phyloP scores from a whole-genome alignment of 805 yeast species.

The Candida silvicultrix region DNA sequence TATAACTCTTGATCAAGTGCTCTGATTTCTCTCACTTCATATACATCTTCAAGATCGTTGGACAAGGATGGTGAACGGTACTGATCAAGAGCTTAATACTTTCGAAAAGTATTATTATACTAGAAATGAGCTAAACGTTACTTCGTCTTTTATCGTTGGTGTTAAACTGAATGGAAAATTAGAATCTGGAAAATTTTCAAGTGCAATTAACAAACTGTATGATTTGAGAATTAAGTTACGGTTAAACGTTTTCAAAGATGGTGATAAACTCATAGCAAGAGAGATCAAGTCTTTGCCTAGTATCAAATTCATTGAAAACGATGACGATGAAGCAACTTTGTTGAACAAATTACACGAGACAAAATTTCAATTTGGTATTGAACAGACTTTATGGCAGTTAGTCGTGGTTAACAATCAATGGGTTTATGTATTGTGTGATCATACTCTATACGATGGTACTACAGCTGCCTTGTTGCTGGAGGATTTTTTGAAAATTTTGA shows the following conservation, averaged over 20 bases:
- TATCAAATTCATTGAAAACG: not conserved
- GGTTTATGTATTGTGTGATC: not conserved
- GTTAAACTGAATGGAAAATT: not conserved
- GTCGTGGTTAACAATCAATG: not conserved
- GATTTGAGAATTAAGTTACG: not conserved
- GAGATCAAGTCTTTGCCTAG: not conserved
- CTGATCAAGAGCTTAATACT: not conserved
- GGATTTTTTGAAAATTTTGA: not conserved
- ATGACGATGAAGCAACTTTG: too few relatives aligned
- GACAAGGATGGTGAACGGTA: not conserved
- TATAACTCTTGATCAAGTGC: too few relatives aligned
- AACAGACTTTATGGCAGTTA: not conserved
- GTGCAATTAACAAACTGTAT: not conserved
- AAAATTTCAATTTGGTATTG: not conserved
- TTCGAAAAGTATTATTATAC: not conserved
- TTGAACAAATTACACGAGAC: not conserved
- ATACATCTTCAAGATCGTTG: too few relatives aligned
- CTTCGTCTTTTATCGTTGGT: not conserved
- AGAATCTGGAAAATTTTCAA: not conserved
- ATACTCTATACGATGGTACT: not conserved
- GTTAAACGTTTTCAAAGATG: not conserved
- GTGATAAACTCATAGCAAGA: not conserved
- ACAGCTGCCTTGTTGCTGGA: not conserved
- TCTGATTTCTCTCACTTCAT: too few relatives aligned
- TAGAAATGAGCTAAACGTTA: not conserved